Evolutionary conservation across 805 yeast species (phyloP), one percentile per base, ranked within the genome.

Genomic region (Kockiozyma suomiensis): DNA sequence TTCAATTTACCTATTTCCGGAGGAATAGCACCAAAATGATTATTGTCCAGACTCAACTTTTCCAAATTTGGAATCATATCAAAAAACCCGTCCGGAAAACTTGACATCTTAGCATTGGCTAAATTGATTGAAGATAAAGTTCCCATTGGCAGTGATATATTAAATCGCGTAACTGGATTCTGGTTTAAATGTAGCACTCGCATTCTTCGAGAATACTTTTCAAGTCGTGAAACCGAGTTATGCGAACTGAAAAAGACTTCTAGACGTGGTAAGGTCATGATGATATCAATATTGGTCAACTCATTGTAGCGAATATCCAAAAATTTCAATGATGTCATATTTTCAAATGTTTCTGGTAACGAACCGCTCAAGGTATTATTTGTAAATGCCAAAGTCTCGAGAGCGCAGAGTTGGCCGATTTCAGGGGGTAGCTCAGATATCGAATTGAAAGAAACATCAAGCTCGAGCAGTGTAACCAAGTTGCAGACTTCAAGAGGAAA

Each of bases 401-500:
- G 76, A 26, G 85, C 82, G 1, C 74, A 76, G 61, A 93, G 75
- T 23, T 81, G 77, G 15, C 84, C 82, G 33, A 90, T 79, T 2
- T 85, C 78, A 12, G 74, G 78, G 0, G 97, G 96, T 1, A 94
- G 66, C 1, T 61, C 60, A 1, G 79, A 74, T 30, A 94, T 81
- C 53, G 83, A 82, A 72, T 94, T 94, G 73, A 90, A 92, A 0
- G 97, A 88, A 45, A 93, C 70, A 70, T 93, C 96, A 64, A 94
- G 77, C 55, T 86, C 86, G 45, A 78, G 75, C 55, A 93, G 78
- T 53, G 81, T 81, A 0, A 78, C 70, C 62, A 93, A 78, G 25
- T 81, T 79, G 65, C 84, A 83, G 19, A 93, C 76, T 1, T 86
- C 81, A 54, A 61, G 78, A 0, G 91, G 91, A 51, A 85, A 80